Percentiles rank a stretch among this genome's conserved stretches.
phyloP scores from a whole-genome alignment of 768 basidiomycete genomes.

The Pulveroboletus sp. region DNA sequence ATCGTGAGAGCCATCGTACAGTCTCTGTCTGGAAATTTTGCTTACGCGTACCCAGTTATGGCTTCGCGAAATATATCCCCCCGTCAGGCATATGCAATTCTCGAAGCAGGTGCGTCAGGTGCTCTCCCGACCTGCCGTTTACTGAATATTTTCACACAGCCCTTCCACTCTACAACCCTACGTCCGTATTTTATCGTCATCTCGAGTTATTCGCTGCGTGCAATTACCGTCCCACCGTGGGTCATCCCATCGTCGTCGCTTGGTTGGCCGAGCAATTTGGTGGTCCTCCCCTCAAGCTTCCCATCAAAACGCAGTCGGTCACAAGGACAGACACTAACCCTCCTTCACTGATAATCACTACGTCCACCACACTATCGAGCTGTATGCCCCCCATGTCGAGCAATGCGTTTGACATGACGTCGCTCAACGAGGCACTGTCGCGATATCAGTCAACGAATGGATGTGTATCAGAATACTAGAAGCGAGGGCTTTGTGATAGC shows the following conservation, averaged over 20 bases:
- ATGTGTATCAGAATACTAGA: slow-evolving; percentile 6
- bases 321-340: slow-evolving; percentile 5
- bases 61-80: slow-evolving; percentile 33
- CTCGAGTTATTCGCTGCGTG: slow-evolving; percentile 46
- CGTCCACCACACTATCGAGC: slow-evolving; percentile 5
- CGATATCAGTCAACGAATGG: slow-evolving; percentile 20
- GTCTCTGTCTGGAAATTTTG: neutral
- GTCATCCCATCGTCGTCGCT: slow-evolving; percentile 37
- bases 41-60: slow-evolving; percentile 41
- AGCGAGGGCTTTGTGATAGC: slow-evolving; percentile 1
- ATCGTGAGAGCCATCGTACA: slow-evolving; percentile 35
- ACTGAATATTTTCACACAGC: slow-evolving; percentile 26
- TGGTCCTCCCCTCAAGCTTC: slow-evolving; percentile 6
- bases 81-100: slow-evolving; percentile 35
- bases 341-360: slow-evolving; percentile 12
- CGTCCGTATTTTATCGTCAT: slow-evolving; percentile 41
- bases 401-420: slow-evolving; percentile 21
- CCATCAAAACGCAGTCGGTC: slow-evolving; percentile 11
- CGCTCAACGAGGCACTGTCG: slow-evolving; percentile 25
- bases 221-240: slow-evolving; percentile 34
- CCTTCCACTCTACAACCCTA: slow-evolving; percentile 52
- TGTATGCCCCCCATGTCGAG: slow-evolving; percentile 4
- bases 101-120: slow-evolving; percentile 39
- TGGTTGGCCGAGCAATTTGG: slow-evolving; percentile 34
- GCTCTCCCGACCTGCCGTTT: neutral